Evolutionary conservation across 1,284 basidiomycete genomes (phyloP).

Genomic region (Blastosporella zonata): DNA sequence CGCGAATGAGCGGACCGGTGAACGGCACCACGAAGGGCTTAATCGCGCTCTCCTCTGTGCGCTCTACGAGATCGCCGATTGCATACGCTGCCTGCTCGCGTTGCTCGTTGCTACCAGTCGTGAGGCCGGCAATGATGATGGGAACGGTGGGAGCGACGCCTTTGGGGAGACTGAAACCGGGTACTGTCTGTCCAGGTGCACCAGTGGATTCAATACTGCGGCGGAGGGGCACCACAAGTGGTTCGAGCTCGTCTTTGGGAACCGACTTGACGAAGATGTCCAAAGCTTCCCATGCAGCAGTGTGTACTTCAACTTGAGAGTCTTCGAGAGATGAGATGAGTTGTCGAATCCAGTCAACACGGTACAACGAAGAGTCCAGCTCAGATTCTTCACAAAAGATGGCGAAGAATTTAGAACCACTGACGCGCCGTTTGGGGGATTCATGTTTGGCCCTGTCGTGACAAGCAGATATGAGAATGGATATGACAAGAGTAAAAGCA

Average conservation of each 20-base stretch:
- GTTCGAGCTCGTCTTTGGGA: conserved; percentile 91
- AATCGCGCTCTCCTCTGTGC: conserved; percentile 86
- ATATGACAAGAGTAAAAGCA: not conserved
- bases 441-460: conserved; percentile 73
- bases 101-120: conserved; percentile 79
- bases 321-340: conserved; percentile 88
- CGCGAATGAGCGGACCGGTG: conserved; percentile 94
- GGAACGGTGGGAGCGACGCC: conserved; percentile 88
- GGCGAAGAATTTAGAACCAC: conserved; percentile 75
- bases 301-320: conserved; percentile 68
- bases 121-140: conserved; percentile 87
- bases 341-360: conserved; percentile 94
- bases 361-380: conserved; percentile 80
- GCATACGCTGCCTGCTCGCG: conserved; percentile 93
- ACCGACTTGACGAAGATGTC: conserved; percentile 90
- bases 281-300: conserved; percentile 80
- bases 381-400: conserved; percentile 81
- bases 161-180: conserved; percentile 88
- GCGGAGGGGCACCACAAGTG: conserved; percentile 84
- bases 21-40: conserved; percentile 97
- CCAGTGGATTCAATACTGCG: conserved; percentile 88
- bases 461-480: conserved; percentile 7
- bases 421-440: conserved; percentile 68
- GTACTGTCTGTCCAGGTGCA: conserved; percentile 73
- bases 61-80: conserved; percentile 91